phyloP scores from a whole-genome alignment of 768 basidiomycete species.

The Daedaleopsis sinensis region DNA sequence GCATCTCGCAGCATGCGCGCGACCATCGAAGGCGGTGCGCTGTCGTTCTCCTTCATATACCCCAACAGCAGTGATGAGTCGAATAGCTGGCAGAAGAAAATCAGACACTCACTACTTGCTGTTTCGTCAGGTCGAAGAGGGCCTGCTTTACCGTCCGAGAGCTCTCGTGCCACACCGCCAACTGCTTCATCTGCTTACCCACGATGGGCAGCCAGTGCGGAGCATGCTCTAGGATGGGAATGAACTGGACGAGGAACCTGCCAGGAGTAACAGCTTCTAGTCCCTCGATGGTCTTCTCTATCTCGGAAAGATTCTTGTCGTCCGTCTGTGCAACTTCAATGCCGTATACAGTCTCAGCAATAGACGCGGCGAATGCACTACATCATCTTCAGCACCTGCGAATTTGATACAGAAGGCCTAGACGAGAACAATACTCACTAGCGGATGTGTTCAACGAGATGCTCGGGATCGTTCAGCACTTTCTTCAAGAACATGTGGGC shows the following conservation, averaged over 20 bases:
- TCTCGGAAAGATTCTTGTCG: slow-evolving; percentile 16
- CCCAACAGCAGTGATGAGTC: neutral
- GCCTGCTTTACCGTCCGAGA: neutral
- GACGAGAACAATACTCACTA: neutral
- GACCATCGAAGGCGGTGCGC: no score
- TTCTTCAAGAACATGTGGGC: slow-evolving; percentile 9
- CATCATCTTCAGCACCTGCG: neutral
- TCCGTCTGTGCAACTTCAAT: neutral
- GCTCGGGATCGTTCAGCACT: slow-evolving; percentile 6
- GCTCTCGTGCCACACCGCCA: neutral
- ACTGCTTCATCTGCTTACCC: neutral
- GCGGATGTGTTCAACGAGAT: neutral
- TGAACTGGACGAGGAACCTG: neutral
- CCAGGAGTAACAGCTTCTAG: neutral
- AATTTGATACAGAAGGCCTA: no score
- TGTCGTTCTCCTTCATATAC: neutral
- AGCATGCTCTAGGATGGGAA: neutral
- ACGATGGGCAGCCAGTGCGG: slow-evolving; percentile 8
- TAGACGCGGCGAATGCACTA: slow-evolving; percentile 6
- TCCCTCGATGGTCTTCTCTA: slow-evolving; percentile 9
- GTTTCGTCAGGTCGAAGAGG: neutral
- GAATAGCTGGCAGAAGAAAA: no score
- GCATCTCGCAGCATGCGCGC: no score
- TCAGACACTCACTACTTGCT: neutral
- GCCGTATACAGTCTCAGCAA: slow-evolving; percentile 7